These are phyloP conservation scores for Radiomyces spectabilis DNA, from an alignment of 192 early-diverging fungal species.

Conservation along the genomic window DNA sequence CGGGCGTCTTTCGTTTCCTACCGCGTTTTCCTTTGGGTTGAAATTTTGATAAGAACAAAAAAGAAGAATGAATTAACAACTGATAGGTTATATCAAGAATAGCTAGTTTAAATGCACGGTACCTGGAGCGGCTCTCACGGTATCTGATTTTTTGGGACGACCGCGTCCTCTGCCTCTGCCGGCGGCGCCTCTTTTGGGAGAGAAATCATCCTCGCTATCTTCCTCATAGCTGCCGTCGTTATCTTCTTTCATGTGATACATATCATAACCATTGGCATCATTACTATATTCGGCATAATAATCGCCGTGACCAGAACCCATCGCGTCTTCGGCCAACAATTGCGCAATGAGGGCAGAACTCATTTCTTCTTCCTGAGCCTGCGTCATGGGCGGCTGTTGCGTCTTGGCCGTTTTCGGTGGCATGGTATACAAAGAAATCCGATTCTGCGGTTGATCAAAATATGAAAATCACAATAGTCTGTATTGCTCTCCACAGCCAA, in stretches of 20 bases:
- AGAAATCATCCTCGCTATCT: constrained; percentile 43
- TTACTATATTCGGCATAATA: constrained; percentile 56
- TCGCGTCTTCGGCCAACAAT: constrained; percentile 64
- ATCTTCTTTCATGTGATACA: constrained; percentile 20
- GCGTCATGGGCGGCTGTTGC: too few species aligned
- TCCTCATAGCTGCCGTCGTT: constrained; percentile 42
- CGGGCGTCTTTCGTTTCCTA: not conserved
- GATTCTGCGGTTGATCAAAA: too few species aligned
- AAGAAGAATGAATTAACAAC: too few species aligned
- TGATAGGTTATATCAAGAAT: too few species aligned
- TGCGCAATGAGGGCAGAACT: constrained; percentile 76
- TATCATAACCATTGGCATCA: constrained; percentile 32
- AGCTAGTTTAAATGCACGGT: too few species aligned
- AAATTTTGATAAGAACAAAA: too few species aligned
- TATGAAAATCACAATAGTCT: too few species aligned
- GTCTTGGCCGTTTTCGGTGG: too few species aligned
- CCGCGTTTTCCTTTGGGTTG: too few species aligned
- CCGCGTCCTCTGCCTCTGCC: constrained; percentile 2
- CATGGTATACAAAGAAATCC: too few species aligned
- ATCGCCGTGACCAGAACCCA: constrained; percentile 32
- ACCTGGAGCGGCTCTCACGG: too few species aligned
- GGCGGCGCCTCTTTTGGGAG: constrained; percentile 16
- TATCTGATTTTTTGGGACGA: not conserved
- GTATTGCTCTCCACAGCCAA: too few species aligned
- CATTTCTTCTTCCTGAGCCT: constrained; percentile 73